phyloP scores from a whole-genome alignment of 805 yeast species.

The Pachysolen tannophilus region DNA sequence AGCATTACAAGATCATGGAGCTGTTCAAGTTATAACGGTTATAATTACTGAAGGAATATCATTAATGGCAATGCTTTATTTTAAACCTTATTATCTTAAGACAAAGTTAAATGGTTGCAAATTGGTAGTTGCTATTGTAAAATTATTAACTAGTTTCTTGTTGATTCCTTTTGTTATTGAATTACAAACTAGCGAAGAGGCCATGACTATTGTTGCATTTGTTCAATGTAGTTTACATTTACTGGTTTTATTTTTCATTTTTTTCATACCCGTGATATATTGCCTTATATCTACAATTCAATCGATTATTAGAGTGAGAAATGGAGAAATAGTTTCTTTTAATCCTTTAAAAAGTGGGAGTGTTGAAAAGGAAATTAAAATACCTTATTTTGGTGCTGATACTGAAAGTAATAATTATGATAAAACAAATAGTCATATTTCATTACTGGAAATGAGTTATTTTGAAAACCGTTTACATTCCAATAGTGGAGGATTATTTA shows the following conservation, averaged over 20 bases:
- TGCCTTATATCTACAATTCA: slow-evolving; percentile 13
- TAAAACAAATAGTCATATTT: not conserved
- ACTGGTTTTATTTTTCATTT: slow-evolving; percentile 15
- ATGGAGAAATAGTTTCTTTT: slow-evolving; percentile 11
- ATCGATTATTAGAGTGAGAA: slow-evolving; percentile 11
- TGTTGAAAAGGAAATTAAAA: not conserved
- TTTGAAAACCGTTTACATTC: not conserved
- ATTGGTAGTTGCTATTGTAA: slow-evolving; percentile 28
- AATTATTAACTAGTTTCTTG: slow-evolving; percentile 30
- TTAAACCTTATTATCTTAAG: slow-evolving; percentile 25
- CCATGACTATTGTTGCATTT: slow-evolving; percentile 34
- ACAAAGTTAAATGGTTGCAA: slow-evolving; percentile 23
- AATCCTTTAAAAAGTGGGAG: not conserved
- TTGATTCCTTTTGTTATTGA: slow-evolving; percentile 34
- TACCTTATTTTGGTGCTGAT: no score
- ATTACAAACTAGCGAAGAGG: slow-evolving; percentile 27
- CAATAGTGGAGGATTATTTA: not conserved
- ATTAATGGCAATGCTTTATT: slow-evolving; percentile 16
- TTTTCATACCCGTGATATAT: slow-evolving; percentile 19
- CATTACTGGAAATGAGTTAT: not conserved
- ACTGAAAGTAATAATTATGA: not conserved
- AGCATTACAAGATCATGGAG: slow-evolving; percentile 32
- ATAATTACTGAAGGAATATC: slow-evolving; percentile 27
- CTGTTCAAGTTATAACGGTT: slow-evolving; percentile 33
- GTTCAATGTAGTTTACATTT: slow-evolving; percentile 34